phyloP scores from a whole-genome alignment of 2,329 filamentous ascomycete species.

The Arthrobotrys sinensis region DNA sequence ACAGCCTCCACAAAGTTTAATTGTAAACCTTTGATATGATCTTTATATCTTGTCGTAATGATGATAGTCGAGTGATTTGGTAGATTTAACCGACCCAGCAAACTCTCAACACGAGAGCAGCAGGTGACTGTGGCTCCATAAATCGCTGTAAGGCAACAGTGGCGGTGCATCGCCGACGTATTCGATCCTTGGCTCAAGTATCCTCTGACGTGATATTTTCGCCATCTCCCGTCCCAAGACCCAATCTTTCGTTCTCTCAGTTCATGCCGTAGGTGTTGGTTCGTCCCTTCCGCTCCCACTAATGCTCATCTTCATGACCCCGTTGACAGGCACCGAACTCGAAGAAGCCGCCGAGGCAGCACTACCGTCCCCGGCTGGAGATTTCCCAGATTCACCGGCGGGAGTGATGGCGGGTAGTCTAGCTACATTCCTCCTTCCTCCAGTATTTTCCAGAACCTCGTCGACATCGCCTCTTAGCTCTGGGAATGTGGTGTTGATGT shows the following conservation, averaged over 20 bases:
- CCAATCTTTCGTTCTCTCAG: too few relatives aligned
- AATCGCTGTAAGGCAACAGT: constrained; percentile 12
- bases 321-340: constrained; percentile 46
- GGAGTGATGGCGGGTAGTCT: constrained; percentile 40
- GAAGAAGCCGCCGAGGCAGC: constrained; percentile 18
- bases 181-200: constrained; percentile 1
- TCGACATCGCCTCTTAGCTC: constrained; percentile 74
- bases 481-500: constrained; percentile 74
- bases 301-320: constrained; percentile 58
- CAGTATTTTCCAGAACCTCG: constrained; percentile 68
- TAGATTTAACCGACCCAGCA: constrained; percentile 9
- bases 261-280: constrained; percentile 44
- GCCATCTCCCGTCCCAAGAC: not conserved
- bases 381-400: constrained; percentile 12
- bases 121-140: constrained; percentile 29
- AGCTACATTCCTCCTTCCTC: constrained; percentile 35
- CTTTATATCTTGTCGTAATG: constrained; percentile 15
- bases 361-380: constrained; percentile 26
- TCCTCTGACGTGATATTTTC: constrained; percentile 26
- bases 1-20: constrained; percentile 4
- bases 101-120: constrained; percentile 24
- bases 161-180: constrained; percentile 25
- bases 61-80: constrained; percentile 19
- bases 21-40: constrained; percentile 22
- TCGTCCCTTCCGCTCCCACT: constrained; percentile 55